Evolutionary conservation across 805 yeast species (phyloP).

Genomic region (Ogataea paradorogensis): DNA sequence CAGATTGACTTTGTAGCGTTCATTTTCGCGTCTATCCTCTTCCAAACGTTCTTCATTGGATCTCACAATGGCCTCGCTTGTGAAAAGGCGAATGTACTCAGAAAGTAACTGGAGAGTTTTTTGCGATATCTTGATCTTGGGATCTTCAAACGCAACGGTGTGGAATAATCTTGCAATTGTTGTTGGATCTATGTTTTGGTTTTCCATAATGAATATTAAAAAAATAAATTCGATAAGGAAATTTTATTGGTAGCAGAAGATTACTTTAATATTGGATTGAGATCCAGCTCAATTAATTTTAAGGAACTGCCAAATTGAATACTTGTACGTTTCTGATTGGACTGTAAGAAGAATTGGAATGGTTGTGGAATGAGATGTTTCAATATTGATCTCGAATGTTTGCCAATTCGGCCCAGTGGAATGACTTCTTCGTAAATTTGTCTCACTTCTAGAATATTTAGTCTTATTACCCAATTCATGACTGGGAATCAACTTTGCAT

Average conservation of each 20-base stretch:
- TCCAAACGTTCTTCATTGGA: constrained; percentile 50
- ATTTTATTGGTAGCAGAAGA: too few relatives aligned
- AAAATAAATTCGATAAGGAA: neutral
- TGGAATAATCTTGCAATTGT: constrained; percentile 53
- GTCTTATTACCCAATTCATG: neutral
- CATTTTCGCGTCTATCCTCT: constrained; percentile 19
- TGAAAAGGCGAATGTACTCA: constrained; percentile 54
- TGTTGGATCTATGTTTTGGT: constrained; percentile 19
- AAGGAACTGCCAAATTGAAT: neutral
- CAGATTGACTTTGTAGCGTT: constrained; percentile 24
- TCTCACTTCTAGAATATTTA: constrained; percentile 2
- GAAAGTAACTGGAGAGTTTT: constrained; percentile 48
- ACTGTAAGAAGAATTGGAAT: neutral
- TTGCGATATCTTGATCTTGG: constrained; percentile 24
- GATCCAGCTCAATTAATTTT: constrained; percentile 1
- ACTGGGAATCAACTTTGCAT: constrained; percentile 4
- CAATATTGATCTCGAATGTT: neutral
- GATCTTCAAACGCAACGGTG: constrained; percentile 45
- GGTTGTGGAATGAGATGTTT: neutral
- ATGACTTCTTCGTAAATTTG: neutral
- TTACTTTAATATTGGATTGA: neutral
- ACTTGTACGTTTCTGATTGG: neutral
- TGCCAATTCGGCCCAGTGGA: constrained; percentile 7
- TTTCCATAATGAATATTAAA: neutral
- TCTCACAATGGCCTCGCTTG: constrained; percentile 56